Evolutionary conservation across 495 filamentous ascomycete genomes (phyloP), one percentile per base, ranked within the genome.

Genomic region (Aspergillus heteromorphus): DNA sequence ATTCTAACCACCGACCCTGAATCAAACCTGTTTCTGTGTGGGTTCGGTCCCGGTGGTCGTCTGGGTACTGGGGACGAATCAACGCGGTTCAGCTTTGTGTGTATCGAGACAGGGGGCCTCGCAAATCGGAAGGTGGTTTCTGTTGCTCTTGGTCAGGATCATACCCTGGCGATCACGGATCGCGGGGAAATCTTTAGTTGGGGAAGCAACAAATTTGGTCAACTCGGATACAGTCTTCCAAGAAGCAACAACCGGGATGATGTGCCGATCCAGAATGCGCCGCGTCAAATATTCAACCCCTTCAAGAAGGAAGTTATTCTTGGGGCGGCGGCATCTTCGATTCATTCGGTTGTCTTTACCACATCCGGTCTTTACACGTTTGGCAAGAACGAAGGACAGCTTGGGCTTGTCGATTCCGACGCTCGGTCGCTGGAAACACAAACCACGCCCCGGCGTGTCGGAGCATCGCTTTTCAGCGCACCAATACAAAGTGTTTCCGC

Each of bases 341-440:
- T 95, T 16, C 93, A 98, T 66, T 96, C 91, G 0, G 91, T 93
- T 8, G 90, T 89, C 4, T 87, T 93, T 61, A 97, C 89, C 4
- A 74, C 77, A 1, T 79, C 83, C 2, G 89, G 91, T 19, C 73
- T 98, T 5, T 98, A 87, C 65, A 95, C 89, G 4, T 98, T 95
- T 76, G 93, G 93, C 17, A 96, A 93, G 68, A 98, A 97, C 59
- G 83, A 95, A 58, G 93, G 93, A 19, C 93, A 98, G 60, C 80
- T 98, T 43, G 95, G 93, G 4, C 75, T 98, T 40, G 87, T 97
- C 63, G 95, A 96, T 65, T 92, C 93, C 11, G 92, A 97, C 69
- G 91, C 95, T 36, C 84, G 89, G 17, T 95, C 91, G 0, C 82
- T 96, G 14, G 88, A 92, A 54, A 73, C 83, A 16, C 93, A 98